These are phyloP conservation scores for Dryadomyces sulphureus DNA, from an alignment of 2,329 filamentous ascomycete species.

Conservation along the genomic window DNA sequence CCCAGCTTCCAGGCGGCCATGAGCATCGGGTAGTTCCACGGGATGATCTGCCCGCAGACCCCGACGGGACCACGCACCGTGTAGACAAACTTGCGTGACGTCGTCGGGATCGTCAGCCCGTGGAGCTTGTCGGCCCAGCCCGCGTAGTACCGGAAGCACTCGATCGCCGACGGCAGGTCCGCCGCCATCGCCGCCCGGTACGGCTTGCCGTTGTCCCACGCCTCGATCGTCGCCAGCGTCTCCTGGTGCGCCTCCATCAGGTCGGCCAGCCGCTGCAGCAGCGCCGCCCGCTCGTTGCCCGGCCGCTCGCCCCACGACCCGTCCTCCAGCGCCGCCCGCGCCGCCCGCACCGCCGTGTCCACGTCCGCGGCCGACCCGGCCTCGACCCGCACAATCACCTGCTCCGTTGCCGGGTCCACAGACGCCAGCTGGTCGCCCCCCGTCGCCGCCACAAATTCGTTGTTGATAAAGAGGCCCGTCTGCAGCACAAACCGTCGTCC, in stretches of 20 bases:
- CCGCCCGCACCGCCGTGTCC: slow-evolving; percentile 9
- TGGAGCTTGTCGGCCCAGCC: slow-evolving; percentile 60
- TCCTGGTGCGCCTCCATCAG: slow-evolving; percentile 23
- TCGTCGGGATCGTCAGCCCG: slow-evolving; percentile 52
- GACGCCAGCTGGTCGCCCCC: slow-evolving; percentile 48
- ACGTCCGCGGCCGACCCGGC: slow-evolving; percentile 7
- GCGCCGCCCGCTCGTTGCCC: slow-evolving; percentile 18
- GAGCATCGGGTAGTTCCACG: slow-evolving; percentile 55
- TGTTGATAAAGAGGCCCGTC: slow-evolving; percentile 67
- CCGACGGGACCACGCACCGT: slow-evolving; percentile 55
- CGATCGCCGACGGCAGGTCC: slow-evolving; percentile 11
- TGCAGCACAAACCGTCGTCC: slow-evolving; percentile 52
- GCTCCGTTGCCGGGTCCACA: slow-evolving; percentile 44
- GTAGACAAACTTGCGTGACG: slow-evolving; percentile 48
- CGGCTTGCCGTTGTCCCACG: slow-evolving; percentile 74
- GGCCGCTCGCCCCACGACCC: slow-evolving; percentile 8
- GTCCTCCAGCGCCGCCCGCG: slow-evolving; percentile 8
- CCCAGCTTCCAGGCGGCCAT: slow-evolving; percentile 64
- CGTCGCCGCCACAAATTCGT: slow-evolving; percentile 58
- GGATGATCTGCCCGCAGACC: slow-evolving; percentile 55
- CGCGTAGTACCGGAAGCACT: slow-evolving; percentile 54
- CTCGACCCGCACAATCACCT: slow-evolving; percentile 7
- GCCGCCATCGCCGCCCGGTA: slow-evolving; percentile 5
- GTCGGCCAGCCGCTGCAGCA: slow-evolving; percentile 28
- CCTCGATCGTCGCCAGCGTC: slow-evolving; percentile 37